These are phyloP conservation scores for Alternaria triticimaculans DNA, from an alignment of 2,329 filamentous ascomycete genomes.

Conservation along the genomic window DNA sequence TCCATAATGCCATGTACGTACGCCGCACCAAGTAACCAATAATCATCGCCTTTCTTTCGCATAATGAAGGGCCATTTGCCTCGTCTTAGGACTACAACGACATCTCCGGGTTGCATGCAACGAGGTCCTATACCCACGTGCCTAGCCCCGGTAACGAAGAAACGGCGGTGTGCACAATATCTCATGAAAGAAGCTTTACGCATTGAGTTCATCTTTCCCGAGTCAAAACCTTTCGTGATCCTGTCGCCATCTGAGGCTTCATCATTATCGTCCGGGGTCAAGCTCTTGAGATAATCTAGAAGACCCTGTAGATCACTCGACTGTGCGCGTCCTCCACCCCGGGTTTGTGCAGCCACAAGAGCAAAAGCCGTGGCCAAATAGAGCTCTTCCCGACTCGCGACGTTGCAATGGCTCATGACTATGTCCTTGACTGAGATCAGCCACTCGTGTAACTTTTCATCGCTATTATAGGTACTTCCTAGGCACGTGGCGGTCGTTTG, in stretches of 20 bases:
- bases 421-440: neutral
- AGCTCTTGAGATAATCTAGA: neutral
- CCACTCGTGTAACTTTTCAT: neutral
- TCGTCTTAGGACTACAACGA: neutral
- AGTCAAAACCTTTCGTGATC: accelerated
- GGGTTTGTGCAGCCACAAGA: neutral
- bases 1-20: neutral
- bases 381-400: no score
- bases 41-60: accelerated
- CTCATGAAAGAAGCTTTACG: no score
- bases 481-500: accelerated
- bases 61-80: accelerated
- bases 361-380: neutral
- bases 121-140: neutral
- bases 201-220: no score
- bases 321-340: accelerated
- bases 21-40: accelerated
- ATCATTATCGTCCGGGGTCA: accelerated
- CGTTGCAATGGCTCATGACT: neutral
- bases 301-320: accelerated
- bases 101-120: neutral
- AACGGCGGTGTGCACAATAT: no score
- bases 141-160: neutral
- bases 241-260: accelerated
- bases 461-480: accelerated